Base-by-base conservation (phyloP, 225 moss, liverwort and hornwort species). In the Pseudisothecium myosuroides region DNA sequence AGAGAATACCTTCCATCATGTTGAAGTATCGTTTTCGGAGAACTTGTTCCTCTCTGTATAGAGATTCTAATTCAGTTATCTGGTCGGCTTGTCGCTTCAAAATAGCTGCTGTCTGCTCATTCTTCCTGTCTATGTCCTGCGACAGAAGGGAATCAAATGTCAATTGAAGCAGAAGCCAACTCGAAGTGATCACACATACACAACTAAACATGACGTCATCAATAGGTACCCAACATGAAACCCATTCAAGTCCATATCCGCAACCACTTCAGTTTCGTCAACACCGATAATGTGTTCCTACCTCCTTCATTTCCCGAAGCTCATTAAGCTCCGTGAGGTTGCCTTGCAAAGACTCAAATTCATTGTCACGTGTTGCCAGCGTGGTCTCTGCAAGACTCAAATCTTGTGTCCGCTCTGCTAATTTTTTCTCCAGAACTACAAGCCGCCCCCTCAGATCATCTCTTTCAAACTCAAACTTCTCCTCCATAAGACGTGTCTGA, bases 271-370 rank as follows among this genome's bases (percentile, higher is more conserved):
- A 87, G 36, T 73, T 64, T 69, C 84, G 81, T 89, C 59, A 82
- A 74, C 37, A 73, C 28, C 45, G 26, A 76, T 45, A 54, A 88
- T 76, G 36, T 68, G 61, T 69, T 83, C 75, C 54, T 84, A 98
- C 98, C 95, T 98, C 98, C 72, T 97, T 98, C 98, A 98, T 96
- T 92, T 98, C 98, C 52, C 97, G 94, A 83, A 98, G 98, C 56
- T 97, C 98, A 65, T 96, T 96, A 54, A 97, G 94, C 91, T 98
- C 98, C 94, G 94, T 94, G 75, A 96, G 88, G 86, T 84, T 95
- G 88, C 94, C 85, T 88, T 96, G 95, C 85, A 98, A 81, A 18
- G 95, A 91, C 88, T 98, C 95, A 90, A 94, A 95, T 86, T 98
- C 97, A 66, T 81, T 88, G 52, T 96, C 94, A 85, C 95, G 95